Conservation (phyloP, 2,329 filamentous ascomycete genomes). For the Fusarium sterilihyphosum region DNA sequence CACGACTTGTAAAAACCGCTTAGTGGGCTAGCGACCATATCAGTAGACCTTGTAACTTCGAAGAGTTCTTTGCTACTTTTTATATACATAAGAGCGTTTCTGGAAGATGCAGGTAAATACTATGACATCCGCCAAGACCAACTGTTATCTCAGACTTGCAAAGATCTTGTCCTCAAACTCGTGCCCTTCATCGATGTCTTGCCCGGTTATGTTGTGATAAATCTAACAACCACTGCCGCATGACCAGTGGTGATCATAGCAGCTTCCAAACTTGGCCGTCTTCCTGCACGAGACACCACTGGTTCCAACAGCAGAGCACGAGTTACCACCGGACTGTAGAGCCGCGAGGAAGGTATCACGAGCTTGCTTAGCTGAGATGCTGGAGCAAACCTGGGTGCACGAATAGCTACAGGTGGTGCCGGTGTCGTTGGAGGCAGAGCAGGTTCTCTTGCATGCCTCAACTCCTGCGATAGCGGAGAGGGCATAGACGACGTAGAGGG, state of each 20-base stretch:
- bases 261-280: conserved; percentile 2
- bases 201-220: accelerated
- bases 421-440: background rate
- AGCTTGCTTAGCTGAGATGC: background rate
- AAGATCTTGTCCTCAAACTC: accelerated
- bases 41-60: accelerated
- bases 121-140: too few species aligned
- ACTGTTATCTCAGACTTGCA: background rate
- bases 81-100: background rate
- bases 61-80: accelerated
- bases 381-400: background rate
- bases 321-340: background rate
- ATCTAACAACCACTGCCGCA: background rate
- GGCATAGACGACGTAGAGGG: background rate
- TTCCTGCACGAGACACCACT: conserved; percentile 1
- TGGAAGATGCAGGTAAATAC: background rate
- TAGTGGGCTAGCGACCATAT: accelerated
- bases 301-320: background rate
- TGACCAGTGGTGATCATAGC: conserved; percentile 4
- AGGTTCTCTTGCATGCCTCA: conserved; percentile 7
- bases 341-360: conserved; percentile 5
- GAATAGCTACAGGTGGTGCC: background rate
- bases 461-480: background rate
- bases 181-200: too few species aligned
- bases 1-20: accelerated